Percentiles rank a stretch among this genome's conserved stretches.
Conservation (phyloP, 139 green algal species). For the Astrephomene gubernaculifera region DNA sequence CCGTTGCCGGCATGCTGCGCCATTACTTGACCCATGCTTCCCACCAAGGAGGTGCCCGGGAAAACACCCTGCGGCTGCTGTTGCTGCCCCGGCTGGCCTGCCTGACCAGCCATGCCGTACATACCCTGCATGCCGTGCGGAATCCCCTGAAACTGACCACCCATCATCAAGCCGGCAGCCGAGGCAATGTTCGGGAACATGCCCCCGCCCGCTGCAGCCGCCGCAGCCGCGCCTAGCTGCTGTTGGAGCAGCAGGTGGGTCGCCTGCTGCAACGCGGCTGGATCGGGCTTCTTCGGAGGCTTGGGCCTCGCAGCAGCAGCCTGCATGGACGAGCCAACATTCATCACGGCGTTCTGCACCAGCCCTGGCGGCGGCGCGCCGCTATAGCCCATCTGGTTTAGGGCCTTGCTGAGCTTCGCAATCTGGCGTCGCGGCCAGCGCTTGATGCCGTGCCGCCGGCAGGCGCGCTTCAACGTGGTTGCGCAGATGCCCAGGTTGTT, state of each 20-base stretch:
- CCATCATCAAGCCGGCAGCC: conserved; percentile 12
- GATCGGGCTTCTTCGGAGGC: conserved; percentile 17
- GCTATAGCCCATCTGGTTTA: conserved; percentile 58
- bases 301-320: conserved; percentile 32
- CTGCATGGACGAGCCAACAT: not conserved
- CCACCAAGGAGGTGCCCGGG: not conserved
- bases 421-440: conserved; percentile 83
- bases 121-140: not conserved
- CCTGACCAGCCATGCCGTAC: not conserved
- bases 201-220: not conserved
- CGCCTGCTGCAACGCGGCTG: conserved; percentile 24
- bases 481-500: conserved; percentile 88
- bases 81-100: not conserved
- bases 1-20: conserved; percentile 13
- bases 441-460: conserved; percentile 88
- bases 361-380: conserved; percentile 39
- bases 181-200: conserved; percentile 18
- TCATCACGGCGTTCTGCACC: conserved; percentile 22
- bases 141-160: not conserved
- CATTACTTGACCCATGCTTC: conserved; percentile 1
- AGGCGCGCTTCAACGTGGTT: conserved; percentile 90
- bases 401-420: conserved; percentile 64
- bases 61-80: conserved; percentile 1
- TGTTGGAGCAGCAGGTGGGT: conserved; percentile 37
- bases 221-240: not conserved